Evolutionary conservation across 192 early-diverging fungal genomes (phyloP).

Genomic region (Mortierella alpina): DNA sequence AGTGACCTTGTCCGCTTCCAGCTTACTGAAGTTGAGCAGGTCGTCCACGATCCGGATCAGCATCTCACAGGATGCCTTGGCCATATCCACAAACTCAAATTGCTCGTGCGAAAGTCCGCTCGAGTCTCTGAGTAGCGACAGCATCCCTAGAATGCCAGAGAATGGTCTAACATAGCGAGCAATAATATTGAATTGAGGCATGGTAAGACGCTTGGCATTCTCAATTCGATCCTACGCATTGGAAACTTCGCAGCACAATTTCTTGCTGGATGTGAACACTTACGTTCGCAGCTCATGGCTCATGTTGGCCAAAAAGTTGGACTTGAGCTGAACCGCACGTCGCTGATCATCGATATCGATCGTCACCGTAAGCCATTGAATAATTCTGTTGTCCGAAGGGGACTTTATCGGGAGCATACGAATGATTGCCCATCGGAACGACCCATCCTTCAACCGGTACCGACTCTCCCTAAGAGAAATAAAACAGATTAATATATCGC

Average conservation of each 20-base stretch:
- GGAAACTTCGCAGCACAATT: background rate
- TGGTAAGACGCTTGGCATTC: background rate
- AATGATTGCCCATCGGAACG: constrained; percentile 39
- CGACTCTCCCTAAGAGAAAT: constrained; percentile 37
- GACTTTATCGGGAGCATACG: constrained; percentile 48
- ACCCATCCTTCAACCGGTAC: constrained; percentile 38
- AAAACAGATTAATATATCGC: background rate
- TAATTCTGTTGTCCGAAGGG: constrained; percentile 25
- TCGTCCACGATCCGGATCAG: constrained; percentile 63
- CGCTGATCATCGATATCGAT: constrained; percentile 53
- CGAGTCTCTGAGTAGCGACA: constrained; percentile 57
- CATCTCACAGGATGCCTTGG: constrained; percentile 62
- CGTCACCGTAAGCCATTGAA: constrained; percentile 50
- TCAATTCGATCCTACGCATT: background rate
- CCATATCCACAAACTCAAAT: constrained; percentile 61
- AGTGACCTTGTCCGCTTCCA: constrained; percentile 61
- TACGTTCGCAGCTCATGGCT: constrained; percentile 82
- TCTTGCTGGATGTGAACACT: background rate
- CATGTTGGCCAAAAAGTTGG: constrained; percentile 80
- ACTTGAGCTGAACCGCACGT: constrained; percentile 59
- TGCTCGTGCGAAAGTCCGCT: constrained; percentile 56
- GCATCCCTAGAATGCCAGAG: constrained; percentile 62
- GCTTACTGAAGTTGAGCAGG: constrained; percentile 59
- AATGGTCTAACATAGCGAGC: constrained; percentile 34
- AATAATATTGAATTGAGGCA: background rate